Conservation (phyloP, 2,329 filamentous ascomycete genomes). For the Teratosphaeria viscida region DNA sequence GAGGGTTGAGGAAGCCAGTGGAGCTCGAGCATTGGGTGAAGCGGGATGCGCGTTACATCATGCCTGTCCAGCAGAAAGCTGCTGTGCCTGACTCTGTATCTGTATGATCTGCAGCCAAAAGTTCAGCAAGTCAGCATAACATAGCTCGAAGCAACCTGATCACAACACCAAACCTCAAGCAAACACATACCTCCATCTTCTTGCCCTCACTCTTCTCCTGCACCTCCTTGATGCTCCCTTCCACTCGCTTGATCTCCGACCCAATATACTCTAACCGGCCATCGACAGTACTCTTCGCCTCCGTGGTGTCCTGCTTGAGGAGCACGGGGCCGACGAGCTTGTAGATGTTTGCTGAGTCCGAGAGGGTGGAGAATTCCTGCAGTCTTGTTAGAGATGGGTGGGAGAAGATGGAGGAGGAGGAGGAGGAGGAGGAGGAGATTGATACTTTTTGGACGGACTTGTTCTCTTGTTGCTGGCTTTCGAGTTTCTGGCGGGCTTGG, state of each 20-base stretch:
- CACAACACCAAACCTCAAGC: neutral
- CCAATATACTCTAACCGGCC: constrained; percentile 84
- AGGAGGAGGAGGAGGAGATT: neutral
- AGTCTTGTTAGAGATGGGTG: neutral
- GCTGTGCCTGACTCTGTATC: constrained; percentile 32
- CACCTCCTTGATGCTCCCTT: constrained; percentile 53
- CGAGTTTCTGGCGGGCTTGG: constrained; percentile 75
- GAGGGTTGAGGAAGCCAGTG: neutral
- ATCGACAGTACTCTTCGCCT: constrained; percentile 84
- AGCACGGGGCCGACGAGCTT: constrained; percentile 89
- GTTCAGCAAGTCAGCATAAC: neutral
- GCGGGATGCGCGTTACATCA: neutral
- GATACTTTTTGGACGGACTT: constrained; percentile 68
- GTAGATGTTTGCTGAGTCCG: constrained; percentile 82
- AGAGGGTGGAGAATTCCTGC: constrained; percentile 71
- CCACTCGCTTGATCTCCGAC: constrained; percentile 71
- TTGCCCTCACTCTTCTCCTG: constrained; percentile 55
- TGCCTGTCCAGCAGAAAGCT: constrained; percentile 9
- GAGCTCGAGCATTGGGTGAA: neutral
- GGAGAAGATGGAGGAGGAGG: neutral
- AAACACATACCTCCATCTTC: constrained; percentile 48
- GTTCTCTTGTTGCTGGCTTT: constrained; percentile 92
- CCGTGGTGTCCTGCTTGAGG: constrained; percentile 84
- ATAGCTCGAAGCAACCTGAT: neutral
- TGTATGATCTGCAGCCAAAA: constrained; percentile 30